Evolutionary conservation across 2,329 filamentous ascomycete species (phyloP).

Genomic region (Aspergillus persii): DNA sequence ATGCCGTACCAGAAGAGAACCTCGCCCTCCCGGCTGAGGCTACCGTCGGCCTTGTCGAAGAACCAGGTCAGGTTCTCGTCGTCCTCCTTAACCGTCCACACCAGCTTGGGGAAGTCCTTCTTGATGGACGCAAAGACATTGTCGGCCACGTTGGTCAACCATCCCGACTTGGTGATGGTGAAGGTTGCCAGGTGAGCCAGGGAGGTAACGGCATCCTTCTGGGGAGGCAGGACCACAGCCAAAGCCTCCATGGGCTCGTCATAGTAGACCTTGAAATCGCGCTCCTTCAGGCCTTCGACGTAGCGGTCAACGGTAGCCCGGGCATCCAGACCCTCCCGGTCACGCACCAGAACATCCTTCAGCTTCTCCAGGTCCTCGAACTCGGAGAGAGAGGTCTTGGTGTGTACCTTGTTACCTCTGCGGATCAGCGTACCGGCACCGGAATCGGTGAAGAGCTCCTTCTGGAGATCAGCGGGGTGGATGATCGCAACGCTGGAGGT

Average conservation of each 20-base stretch:
- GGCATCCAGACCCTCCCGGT: slow-evolving; percentile 78
- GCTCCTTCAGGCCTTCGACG: slow-evolving; percentile 71
- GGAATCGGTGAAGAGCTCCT: slow-evolving; percentile 94
- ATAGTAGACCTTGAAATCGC: slow-evolving; percentile 88
- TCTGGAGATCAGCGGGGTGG: slow-evolving; percentile 91
- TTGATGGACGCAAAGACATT: slow-evolving; percentile 92
- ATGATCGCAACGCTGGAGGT: slow-evolving; percentile 97
- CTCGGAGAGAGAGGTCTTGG: slow-evolving; percentile 67
- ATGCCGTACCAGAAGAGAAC: slow-evolving; percentile 97
- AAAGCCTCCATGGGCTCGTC: slow-evolving; percentile 93
- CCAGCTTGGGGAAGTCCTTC: slow-evolving; percentile 86
- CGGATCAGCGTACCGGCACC: slow-evolving; percentile 91
- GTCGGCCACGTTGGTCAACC: slow-evolving; percentile 91
- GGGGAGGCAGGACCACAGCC: slow-evolving; percentile 78
- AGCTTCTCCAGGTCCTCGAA: slow-evolving; percentile 74
- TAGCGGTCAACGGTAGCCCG: slow-evolving; percentile 83
- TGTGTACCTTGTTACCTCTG: slow-evolving; percentile 83
- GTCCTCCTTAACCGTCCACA: slow-evolving; percentile 94
- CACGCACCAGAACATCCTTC: slow-evolving; percentile 77
- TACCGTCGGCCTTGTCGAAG: slow-evolving; percentile 94
- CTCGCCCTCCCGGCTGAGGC: slow-evolving; percentile 77
- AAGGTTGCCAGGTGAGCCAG: slow-evolving; percentile 85
- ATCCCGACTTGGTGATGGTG: slow-evolving; percentile 89
- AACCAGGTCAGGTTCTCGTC: slow-evolving; percentile 99
- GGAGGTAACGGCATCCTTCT: slow-evolving; percentile 53